phyloP scores from a whole-genome alignment of 352 stramenopile genomes.

The Globisporangium splendens region DNA sequence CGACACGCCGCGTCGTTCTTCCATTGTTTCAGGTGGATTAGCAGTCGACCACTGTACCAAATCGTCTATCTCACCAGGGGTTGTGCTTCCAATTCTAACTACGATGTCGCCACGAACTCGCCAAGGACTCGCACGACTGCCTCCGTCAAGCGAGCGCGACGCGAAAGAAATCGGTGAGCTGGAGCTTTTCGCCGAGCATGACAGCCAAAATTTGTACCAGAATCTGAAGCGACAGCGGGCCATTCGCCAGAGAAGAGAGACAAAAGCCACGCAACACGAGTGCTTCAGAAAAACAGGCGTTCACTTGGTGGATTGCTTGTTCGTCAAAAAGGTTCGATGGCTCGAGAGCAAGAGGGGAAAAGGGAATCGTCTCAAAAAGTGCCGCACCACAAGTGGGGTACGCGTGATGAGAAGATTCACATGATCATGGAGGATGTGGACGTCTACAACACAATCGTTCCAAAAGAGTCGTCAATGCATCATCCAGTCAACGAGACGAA shows the following conservation, averaged over 20 bases:
- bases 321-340: background rate
- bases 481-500: conserved; percentile 2
- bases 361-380: background rate
- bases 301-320: background rate
- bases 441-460: background rate
- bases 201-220: conserved; percentile 31
- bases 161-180: conserved; percentile 38
- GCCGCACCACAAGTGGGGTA: background rate
- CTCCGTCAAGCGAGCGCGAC: conserved; percentile 30
- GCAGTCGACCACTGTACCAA: background rate
- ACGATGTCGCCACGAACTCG: conserved; percentile 50
- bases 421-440: conserved; percentile 33
- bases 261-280: background rate
- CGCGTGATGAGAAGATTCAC: conserved; percentile 23
- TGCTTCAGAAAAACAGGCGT: background rate
- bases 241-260: background rate
- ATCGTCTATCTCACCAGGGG: background rate
- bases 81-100: conserved; percentile 37
- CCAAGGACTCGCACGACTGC: conserved; percentile 33
- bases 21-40: too few species aligned
- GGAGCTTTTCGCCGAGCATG: conserved; percentile 28
- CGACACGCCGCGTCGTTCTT: too few species aligned
- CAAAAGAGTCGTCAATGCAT: background rate
- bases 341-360: background rate
- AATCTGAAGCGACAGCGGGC: conserved; percentile 20